Evolutionary conservation across 257 asterid species (phyloP).

Genomic region (Petunia axillaris): DNA sequence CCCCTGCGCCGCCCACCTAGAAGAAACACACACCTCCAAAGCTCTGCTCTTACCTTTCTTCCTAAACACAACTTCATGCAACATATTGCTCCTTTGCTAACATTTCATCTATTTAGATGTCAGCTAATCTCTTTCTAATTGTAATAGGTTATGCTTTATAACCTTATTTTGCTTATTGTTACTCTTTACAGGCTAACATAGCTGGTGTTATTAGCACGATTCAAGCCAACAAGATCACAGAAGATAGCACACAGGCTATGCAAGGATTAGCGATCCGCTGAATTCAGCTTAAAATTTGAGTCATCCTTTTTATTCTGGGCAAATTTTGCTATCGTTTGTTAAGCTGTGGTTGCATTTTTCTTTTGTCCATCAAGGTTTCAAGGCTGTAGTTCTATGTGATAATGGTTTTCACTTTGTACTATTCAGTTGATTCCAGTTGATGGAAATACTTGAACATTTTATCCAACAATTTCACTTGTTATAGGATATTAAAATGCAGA

Average conservation of each 20-base stretch:
- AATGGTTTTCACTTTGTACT: not conserved
- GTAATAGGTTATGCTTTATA: not conserved
- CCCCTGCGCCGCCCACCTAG: not conserved
- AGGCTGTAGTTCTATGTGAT: not conserved
- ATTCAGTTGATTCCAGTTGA: not conserved
- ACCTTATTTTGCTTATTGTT: not conserved
- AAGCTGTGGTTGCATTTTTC: not conserved
- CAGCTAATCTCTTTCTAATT: not conserved
- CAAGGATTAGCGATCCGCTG: conserved; percentile 70
- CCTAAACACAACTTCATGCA: not conserved
- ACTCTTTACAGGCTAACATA: conserved; percentile 59
- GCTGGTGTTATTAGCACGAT: conserved; percentile 66
- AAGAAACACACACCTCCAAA: not conserved
- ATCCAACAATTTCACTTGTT: not conserved
- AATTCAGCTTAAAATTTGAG: conserved; percentile 35
- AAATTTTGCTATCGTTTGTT: not conserved
- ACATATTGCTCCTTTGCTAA: not conserved
- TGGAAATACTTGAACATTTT: not conserved
- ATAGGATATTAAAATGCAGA: not conserved
- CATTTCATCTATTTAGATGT: not conserved
- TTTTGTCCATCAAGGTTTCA: not conserved
- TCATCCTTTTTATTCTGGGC: not conserved
- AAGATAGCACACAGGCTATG: conserved; percentile 66
- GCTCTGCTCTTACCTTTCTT: not conserved
- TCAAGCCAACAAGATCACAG: conserved; percentile 78